Conservation (phyloP, 2,329 filamentous ascomycete species). For the Aspergillus tanneri region DNA sequence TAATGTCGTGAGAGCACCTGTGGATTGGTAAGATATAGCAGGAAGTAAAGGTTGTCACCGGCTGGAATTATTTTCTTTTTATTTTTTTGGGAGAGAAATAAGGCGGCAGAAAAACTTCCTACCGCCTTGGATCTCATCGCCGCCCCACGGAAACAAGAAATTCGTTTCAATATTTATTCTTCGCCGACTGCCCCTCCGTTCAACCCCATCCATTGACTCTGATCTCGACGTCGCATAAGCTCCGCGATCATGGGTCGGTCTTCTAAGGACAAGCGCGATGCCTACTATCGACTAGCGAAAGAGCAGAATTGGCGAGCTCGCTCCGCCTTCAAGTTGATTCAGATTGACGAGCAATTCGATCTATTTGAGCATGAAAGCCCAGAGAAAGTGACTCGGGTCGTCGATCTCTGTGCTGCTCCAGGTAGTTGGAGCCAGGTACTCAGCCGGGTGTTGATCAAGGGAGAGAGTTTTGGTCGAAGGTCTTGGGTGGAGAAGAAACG, state of each 20-base stretch:
- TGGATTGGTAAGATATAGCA: neutral
- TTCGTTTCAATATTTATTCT: conserved; percentile 9
- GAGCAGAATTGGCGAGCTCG: conserved; percentile 98
- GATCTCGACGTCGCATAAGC: neutral
- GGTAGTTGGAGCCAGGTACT: conserved; percentile 98
- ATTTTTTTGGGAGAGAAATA: conserved; percentile 27
- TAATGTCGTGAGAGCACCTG: conserved; percentile 12
- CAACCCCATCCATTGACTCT: conserved; percentile 4
- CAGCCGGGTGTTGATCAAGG: conserved; percentile 88
- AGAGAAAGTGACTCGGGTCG: conserved; percentile 80
- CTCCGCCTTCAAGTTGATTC: conserved; percentile 94
- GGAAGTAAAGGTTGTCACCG: too few relatives aligned
- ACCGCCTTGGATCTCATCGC: conserved; percentile 39
- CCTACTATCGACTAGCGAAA: conserved; percentile 96
- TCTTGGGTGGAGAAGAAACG: conserved; percentile 85
- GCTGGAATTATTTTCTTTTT: too few relatives aligned
- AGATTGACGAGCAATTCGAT: conserved; percentile 94
- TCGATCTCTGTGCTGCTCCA: conserved; percentile 92
- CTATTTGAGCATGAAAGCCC: conserved; percentile 66
- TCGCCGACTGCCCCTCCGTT: neutral
- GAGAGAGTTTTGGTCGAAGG: conserved; percentile 80
- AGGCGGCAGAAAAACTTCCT: conserved; percentile 35
- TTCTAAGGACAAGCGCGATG: conserved; percentile 97
- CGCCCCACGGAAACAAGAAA: conserved; percentile 31
- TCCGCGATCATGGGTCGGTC: conserved; percentile 76